Evolutionary conservation across 2,329 filamentous ascomycete genomes (phyloP).

Genomic region (Fusarium vanettenii): DNA sequence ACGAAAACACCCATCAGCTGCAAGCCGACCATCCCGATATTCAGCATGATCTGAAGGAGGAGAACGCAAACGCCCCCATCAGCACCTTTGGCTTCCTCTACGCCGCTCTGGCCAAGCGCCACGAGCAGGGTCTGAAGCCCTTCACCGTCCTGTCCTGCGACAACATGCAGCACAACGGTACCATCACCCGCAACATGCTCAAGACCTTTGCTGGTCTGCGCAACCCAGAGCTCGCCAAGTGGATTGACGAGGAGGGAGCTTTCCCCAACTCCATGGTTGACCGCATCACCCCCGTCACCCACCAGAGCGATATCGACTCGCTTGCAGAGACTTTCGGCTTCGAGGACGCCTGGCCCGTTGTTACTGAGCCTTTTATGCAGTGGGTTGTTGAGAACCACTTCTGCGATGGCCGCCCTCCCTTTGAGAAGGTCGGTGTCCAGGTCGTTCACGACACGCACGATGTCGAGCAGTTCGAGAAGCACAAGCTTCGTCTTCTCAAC

Average conservation of each 20-base stretch:
- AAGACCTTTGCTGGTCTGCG: constrained; percentile 60
- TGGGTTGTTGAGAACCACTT: constrained; percentile 67
- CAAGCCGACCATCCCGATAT: constrained; percentile 61
- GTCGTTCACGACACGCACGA: constrained; percentile 62
- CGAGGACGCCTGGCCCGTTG: constrained; percentile 64
- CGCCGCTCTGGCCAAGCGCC: constrained; percentile 59
- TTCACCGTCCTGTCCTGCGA: constrained; percentile 67
- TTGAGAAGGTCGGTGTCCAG: constrained; percentile 65
- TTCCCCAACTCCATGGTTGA: constrained; percentile 69
- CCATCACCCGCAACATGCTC: constrained; percentile 65
- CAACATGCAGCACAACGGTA: constrained; percentile 68
- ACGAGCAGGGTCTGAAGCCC: constrained; percentile 58
- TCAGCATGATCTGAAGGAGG: constrained; percentile 58
- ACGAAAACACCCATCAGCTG: constrained; percentile 67
- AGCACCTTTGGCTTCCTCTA: constrained; percentile 66
- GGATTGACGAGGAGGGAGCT: constrained; percentile 59
- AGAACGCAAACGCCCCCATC: constrained; percentile 55
- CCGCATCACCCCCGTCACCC: constrained; percentile 65
- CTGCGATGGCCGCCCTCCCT: constrained; percentile 61
- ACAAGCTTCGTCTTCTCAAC: constrained; percentile 67
- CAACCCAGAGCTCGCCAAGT: constrained; percentile 60
- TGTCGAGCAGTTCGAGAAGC: constrained; percentile 66
- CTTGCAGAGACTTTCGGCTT: constrained; percentile 59
- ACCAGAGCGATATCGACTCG: constrained; percentile 55
- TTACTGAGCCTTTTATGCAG: constrained; percentile 67